phyloP scores from a whole-genome alignment of 2,329 filamentous ascomycete genomes.

The Fusarium irregulare region DNA sequence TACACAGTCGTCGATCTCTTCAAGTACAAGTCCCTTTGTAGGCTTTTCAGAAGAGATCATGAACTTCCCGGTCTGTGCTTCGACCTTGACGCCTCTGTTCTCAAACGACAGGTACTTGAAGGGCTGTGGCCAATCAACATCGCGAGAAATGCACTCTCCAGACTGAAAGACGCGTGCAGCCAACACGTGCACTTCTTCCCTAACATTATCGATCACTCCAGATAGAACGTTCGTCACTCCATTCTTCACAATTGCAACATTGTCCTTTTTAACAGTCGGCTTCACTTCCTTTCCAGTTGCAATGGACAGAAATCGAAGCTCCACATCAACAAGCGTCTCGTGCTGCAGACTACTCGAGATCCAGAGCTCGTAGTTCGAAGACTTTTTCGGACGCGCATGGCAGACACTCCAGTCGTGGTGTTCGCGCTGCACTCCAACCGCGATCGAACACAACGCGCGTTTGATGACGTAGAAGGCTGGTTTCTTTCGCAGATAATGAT shows the following conservation, averaged over 20 bases:
- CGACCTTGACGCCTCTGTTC: slow-evolving; percentile 53
- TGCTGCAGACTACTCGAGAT: neutral
- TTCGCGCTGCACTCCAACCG: neutral
- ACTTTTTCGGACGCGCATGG: neutral
- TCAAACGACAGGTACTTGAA: slow-evolving; percentile 68
- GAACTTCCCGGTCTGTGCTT: slow-evolving; percentile 39
- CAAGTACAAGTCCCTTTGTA: slow-evolving; percentile 67
- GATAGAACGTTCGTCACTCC: neutral
- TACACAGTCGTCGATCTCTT: slow-evolving; percentile 57
- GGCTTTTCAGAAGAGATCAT: slow-evolving; percentile 56
- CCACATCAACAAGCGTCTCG: neutral
- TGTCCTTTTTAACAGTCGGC: neutral
- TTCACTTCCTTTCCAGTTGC: neutral
- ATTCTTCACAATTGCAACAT: neutral
- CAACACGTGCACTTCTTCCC: neutral
- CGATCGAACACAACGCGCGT: neutral
- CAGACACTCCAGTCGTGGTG: slow-evolving; percentile 4
- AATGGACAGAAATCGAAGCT: neutral
- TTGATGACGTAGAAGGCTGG: neutral
- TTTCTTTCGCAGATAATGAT: neutral
- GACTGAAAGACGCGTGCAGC: neutral
- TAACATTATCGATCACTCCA: neutral
- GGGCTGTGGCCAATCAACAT: slow-evolving; percentile 70
- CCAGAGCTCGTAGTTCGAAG: neutral
- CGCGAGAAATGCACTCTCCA: slow-evolving; percentile 33